Conservation (phyloP, 352 stramenopile genomes). For the Globisporangium splendens region DNA sequence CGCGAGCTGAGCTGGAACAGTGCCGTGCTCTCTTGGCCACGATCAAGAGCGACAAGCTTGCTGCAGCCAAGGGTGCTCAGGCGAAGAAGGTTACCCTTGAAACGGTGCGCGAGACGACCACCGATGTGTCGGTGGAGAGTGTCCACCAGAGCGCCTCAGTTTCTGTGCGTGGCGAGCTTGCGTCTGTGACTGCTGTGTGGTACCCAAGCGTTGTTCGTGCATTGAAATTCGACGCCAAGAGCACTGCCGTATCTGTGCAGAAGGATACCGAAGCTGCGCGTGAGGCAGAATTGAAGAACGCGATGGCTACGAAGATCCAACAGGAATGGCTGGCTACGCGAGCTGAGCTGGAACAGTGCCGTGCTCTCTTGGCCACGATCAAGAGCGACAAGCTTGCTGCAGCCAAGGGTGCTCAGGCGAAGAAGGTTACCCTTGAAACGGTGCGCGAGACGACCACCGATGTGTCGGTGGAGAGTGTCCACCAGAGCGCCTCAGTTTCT, state of each 20-base stretch:
- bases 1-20: not conserved
- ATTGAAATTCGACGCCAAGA: slow-evolving; percentile 3
- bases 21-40: not conserved
- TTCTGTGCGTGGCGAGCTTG: not conserved
- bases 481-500: not conserved
- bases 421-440: not conserved
- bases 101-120: not conserved
- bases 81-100: not conserved
- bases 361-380: not conserved
- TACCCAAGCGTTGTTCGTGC: slow-evolving; percentile 1
- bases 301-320: not conserved
- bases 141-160: not conserved
- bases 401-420: too few species aligned
- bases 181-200: not conserved
- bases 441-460: not conserved
- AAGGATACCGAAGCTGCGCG: too few species aligned
- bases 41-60: not conserved
- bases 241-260: not conserved
- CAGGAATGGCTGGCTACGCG: not conserved
- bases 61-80: too few species aligned
- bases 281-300: slow-evolving; percentile 5
- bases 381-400: not conserved
- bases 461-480: not conserved
- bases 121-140: not conserved
- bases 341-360: not conserved